Evolutionary conservation across 1,284 basidiomycete genomes (phyloP).

Genomic region (Singerocomus inundabilis): DNA sequence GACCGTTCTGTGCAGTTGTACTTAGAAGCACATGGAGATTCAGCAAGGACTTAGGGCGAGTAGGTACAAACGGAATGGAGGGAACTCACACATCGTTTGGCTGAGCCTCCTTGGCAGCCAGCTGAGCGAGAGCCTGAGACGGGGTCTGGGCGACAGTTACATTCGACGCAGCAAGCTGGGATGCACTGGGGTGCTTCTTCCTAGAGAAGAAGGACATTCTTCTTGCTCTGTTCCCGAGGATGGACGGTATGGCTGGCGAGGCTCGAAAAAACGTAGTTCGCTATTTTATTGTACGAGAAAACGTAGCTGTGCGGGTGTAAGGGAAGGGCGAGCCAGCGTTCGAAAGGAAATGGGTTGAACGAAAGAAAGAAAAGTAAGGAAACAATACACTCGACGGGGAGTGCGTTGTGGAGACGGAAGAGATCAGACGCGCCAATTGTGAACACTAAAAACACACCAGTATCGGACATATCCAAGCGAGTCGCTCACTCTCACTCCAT

Average conservation of each 20-base stretch:
- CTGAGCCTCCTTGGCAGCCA: conserved; percentile 38
- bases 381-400: conserved; percentile 7
- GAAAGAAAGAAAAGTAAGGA: conserved; percentile 8
- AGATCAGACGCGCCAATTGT: conserved; percentile 17
- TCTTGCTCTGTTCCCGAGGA: conserved; percentile 53
- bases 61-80: conserved; percentile 9
- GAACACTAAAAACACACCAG: not conserved
- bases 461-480: not conserved
- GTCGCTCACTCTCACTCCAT: not conserved
- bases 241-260: conserved; percentile 54
- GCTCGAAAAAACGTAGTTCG: conserved; percentile 18
- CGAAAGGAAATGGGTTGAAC: conserved; percentile 8
- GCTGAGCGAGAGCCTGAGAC: conserved; percentile 61
- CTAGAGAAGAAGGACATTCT: conserved; percentile 89
- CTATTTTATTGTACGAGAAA: conserved; percentile 17
- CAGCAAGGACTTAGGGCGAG: conserved; percentile 9
- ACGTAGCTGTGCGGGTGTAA: conserved; percentile 2
- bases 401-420: conserved; percentile 18
- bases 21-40: conserved; percentile 16
- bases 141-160: conserved; percentile 60
- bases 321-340: conserved; percentile 28
- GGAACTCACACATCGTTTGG: conserved; percentile 42
- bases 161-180: conserved; percentile 39
- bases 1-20: conserved; percentile 20
- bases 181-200: conserved; percentile 63